Conservation (phyloP, 2,329 filamentous ascomycete genomes). For the Cladobotryum mycophilum region DNA sequence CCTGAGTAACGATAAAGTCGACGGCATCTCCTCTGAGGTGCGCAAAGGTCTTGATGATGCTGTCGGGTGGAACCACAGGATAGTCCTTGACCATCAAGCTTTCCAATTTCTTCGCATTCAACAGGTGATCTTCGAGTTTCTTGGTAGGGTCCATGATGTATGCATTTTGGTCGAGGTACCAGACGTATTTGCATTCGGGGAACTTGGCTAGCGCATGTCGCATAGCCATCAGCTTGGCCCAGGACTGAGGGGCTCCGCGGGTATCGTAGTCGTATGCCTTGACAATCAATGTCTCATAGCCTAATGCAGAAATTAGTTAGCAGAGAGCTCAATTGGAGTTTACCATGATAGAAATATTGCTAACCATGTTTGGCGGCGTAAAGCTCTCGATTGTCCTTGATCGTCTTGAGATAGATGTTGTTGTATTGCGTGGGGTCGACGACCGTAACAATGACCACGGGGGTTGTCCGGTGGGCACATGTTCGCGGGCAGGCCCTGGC, state of each 20-base stretch:
- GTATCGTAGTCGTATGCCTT: conserved; percentile 71
- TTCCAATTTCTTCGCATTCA: conserved; percentile 62
- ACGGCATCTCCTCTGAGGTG: conserved; percentile 73
- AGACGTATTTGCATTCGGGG: conserved; percentile 73
- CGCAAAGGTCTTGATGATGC: conserved; percentile 89
- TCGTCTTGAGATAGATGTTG: conserved; percentile 60
- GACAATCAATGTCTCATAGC: conserved; percentile 80
- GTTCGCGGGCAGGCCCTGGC: conserved; percentile 27
- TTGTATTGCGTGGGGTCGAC: conserved; percentile 63
- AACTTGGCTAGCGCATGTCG: conserved; percentile 81
- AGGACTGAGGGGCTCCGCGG: conserved; percentile 52
- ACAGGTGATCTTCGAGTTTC: conserved; percentile 64
- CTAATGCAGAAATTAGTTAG: conserved; percentile 37
- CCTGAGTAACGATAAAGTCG: conserved; percentile 78
- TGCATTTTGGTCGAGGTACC: conserved; percentile 78
- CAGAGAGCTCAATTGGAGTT: not conserved
- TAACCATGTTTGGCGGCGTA: conserved; percentile 83
- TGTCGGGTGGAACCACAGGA: conserved; percentile 87
- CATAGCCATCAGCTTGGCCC: conserved; percentile 76
- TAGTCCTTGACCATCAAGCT: conserved; percentile 76
- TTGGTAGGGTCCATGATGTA: conserved; percentile 80
- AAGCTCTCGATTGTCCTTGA: conserved; percentile 74
- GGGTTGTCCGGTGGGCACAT: conserved; percentile 48
- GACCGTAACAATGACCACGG: conserved; percentile 77
- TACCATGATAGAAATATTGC: not conserved